Conservation (phyloP, 2,329 filamentous ascomycete species). For the Incumbomyces lentus region DNA sequence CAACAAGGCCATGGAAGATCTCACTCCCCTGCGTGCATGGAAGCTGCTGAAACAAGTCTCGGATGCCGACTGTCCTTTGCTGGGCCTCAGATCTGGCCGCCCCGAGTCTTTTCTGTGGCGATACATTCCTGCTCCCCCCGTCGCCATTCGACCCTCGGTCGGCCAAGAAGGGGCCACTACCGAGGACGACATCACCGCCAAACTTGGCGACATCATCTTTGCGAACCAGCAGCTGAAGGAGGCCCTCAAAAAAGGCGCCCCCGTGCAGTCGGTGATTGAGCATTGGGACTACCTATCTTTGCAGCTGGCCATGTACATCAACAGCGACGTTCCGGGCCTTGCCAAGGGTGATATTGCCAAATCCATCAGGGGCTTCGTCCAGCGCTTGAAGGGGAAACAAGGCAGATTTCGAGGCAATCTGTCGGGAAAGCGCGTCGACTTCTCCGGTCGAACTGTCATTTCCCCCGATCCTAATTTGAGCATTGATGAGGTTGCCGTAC, state of each 20-base stretch:
- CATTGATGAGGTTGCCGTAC: slow-evolving; percentile 89
- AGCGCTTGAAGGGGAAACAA: slow-evolving; percentile 92
- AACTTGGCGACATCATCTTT: slow-evolving; percentile 91
- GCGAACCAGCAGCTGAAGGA: slow-evolving; percentile 80
- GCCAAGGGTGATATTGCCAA: slow-evolving; percentile 80
- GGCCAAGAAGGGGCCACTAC: slow-evolving; percentile 87
- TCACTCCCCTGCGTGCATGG: slow-evolving; percentile 78
- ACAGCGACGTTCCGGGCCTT: slow-evolving; percentile 90
- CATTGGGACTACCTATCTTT: slow-evolving; percentile 96
- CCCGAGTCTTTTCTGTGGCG: slow-evolving; percentile 99
- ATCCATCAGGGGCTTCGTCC: slow-evolving; percentile 84
- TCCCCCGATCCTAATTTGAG: slow-evolving; percentile 90
- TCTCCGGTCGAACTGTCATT: slow-evolving; percentile 94
- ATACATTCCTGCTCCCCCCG: slow-evolving; percentile 83
- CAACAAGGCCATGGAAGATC: slow-evolving; percentile 84
- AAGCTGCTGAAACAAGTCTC: slow-evolving; percentile 87
- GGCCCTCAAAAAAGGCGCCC: slow-evolving; percentile 70
- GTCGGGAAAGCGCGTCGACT: slow-evolving; percentile 96
- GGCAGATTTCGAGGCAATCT: slow-evolving; percentile 94
- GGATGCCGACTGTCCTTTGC: slow-evolving; percentile 75
- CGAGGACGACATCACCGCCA: slow-evolving; percentile 92
- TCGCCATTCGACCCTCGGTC: slow-evolving; percentile 88
- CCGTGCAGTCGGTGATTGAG: slow-evolving; percentile 85
- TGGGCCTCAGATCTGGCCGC: slow-evolving; percentile 80
- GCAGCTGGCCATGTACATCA: slow-evolving; percentile 95